Conservation (phyloP, 2,329 filamentous ascomycete genomes). For the Epicoccum sorghinum region DNA sequence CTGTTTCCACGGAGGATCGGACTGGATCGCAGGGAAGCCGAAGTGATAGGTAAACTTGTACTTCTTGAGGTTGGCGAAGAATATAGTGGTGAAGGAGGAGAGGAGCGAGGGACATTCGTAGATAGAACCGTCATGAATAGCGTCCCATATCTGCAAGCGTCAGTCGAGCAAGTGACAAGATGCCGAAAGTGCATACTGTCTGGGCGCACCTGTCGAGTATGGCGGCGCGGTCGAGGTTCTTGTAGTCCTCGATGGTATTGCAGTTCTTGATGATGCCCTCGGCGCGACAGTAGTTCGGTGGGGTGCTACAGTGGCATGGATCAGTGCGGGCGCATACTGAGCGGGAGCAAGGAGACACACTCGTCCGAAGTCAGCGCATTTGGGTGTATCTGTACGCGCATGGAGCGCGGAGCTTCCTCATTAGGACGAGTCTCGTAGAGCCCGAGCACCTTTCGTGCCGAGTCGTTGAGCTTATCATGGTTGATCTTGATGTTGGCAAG, state of each 20-base stretch:
- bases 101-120: slow-evolving; percentile 93
- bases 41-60: slow-evolving; percentile 99
- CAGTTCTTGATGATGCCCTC: slow-evolving; percentile 96
- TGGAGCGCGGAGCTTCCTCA: slow-evolving; percentile 75
- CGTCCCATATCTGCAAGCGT: slow-evolving; percentile 82
- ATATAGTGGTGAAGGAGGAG: slow-evolving; percentile 85
- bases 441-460: slow-evolving; percentile 82
- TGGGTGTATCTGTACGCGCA: slow-evolving; percentile 87
- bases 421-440: slow-evolving; percentile 82
- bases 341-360: slow-evolving; percentile 60
- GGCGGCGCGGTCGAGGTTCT: slow-evolving; percentile 76
- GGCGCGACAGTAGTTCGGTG: slow-evolving; percentile 69
- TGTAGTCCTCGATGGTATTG: slow-evolving; percentile 95
- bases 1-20: slow-evolving; percentile 78
- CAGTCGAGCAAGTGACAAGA: slow-evolving; percentile 17
- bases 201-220: slow-evolving; percentile 79
- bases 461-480: slow-evolving; percentile 95
- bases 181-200: slow-evolving; percentile 63
- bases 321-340: slow-evolving; percentile 17
- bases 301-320: slow-evolving; percentile 26
- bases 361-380: slow-evolving; percentile 83
- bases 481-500: slow-evolving; percentile 95
- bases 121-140: slow-evolving; percentile 94
- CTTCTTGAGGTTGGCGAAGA: slow-evolving; percentile 95
- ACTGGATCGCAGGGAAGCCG: slow-evolving; percentile 91